A percentile compares a stretch with the other conserved stretches of the same genome.
phyloP scores from a whole-genome alignment of 768 basidiomycete species.

The Kondoa malvinella region DNA sequence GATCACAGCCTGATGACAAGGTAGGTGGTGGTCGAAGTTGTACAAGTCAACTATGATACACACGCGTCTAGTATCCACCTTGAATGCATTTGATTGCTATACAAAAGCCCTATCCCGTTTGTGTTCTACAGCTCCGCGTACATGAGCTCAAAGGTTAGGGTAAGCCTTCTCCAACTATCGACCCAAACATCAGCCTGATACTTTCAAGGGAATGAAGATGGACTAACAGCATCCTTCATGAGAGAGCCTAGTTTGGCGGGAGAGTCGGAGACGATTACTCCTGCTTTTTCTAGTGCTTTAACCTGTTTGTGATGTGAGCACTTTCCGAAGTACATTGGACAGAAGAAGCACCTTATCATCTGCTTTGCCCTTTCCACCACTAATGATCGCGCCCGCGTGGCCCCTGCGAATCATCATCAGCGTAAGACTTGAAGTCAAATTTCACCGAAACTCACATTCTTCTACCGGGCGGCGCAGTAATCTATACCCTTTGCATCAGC shows the following conservation, averaged over 20 bases:
- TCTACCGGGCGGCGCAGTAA: constrained; percentile 93
- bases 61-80: too few relatives aligned
- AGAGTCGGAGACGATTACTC: constrained; percentile 81
- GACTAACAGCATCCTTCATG: constrained; percentile 36
- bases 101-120: too few relatives aligned
- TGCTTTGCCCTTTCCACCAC: constrained; percentile 83
- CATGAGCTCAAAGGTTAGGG: too few relatives aligned
- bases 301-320: not conserved
- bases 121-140: too few relatives aligned
- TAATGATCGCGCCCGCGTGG: constrained; percentile 64
- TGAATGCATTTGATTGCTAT: too few relatives aligned
- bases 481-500: too few relatives aligned
- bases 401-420: not conserved
- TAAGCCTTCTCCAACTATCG: too few relatives aligned
- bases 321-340: too few relatives aligned
- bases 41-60: too few relatives aligned
- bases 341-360: constrained; percentile 58
- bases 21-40: too few relatives aligned
- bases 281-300: constrained; percentile 57
- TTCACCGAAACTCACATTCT: constrained; percentile 48
- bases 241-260: constrained; percentile 83
- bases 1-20: too few relatives aligned
- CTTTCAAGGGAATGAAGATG: not conserved
- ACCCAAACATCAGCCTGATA: too few relatives aligned
- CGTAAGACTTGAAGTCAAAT: not conserved